phyloP scores from a whole-genome alignment of 2,329 filamentous ascomycete species.

The Neofusicoccum sp. region DNA sequence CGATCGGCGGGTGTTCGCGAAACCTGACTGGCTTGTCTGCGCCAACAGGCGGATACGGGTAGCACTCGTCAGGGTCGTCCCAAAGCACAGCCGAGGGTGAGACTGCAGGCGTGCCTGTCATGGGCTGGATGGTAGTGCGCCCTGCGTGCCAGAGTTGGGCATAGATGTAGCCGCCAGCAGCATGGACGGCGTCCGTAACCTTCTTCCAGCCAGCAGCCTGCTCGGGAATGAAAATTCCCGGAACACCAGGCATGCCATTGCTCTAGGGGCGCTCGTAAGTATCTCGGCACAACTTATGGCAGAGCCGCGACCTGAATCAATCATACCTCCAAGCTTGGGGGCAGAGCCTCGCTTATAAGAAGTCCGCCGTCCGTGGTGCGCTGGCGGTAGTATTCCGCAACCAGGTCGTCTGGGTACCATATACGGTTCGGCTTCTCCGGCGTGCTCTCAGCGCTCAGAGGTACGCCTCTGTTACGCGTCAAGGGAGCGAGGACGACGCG shows the following conservation, averaged over 20 bases:
- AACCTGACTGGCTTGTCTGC: slow-evolving; percentile 33
- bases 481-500: slow-evolving; percentile 40
- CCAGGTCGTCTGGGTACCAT: slow-evolving; percentile 49
- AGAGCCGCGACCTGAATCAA: neutral
- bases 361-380: slow-evolving; percentile 56
- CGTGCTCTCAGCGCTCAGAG: slow-evolving; percentile 42
- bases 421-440: slow-evolving; percentile 49
- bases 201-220: slow-evolving; percentile 52
- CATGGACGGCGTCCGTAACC: slow-evolving; percentile 52
- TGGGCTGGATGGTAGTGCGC: slow-evolving; percentile 40
- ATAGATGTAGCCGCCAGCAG: slow-evolving; percentile 50
- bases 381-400: slow-evolving; percentile 55
- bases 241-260: slow-evolving; percentile 33
- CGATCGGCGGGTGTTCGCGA: slow-evolving; percentile 34
- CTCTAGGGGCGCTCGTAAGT: neutral
- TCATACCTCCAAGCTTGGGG: slow-evolving; percentile 45
- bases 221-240: slow-evolving; percentile 34
- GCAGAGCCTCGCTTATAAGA: slow-evolving; percentile 58
- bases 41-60: slow-evolving; percentile 40
- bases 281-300: neutral
- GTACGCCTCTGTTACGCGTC: slow-evolving; percentile 47
- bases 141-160: slow-evolving; percentile 50
- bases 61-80: slow-evolving; percentile 45
- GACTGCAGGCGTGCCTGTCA: slow-evolving; percentile 40
- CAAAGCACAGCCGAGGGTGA: slow-evolving; percentile 46